Base-by-base conservation (phyloP, 441 rosid genomes). In the Eruca vesicaria region DNA sequence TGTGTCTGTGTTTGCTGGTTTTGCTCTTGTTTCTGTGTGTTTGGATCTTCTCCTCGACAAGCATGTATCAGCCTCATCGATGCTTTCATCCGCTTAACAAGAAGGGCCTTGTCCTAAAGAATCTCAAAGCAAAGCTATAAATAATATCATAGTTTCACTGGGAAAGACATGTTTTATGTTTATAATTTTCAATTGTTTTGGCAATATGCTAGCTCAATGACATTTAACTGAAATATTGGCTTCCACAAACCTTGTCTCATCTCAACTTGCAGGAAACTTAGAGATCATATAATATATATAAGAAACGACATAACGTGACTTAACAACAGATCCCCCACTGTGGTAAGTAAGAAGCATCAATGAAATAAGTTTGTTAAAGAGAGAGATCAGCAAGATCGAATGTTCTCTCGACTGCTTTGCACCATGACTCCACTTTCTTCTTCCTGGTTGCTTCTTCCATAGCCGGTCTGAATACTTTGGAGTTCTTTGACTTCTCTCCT, bases 401-500 rank as follows among this genome's bases (percentile, higher is more conserved):
- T 23, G 90, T 85, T 82, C 92, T 89, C 68, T 83, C 84, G 7
- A 95, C 89, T 12, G 99, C 99, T 81, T 79, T 91, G 85, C 85
- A 82, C 99, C 98, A 95, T 53, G 90, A 88, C 56, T 81, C 88
- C 58, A 83, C 87, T 87, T 87, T 93, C 85, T 84, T 90, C 86
- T 86, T 87, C 88, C 99, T 81, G 19, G 7, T 11, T 53, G 81
- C 80, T 28, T 82, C 93, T 0, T 76, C 82, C 73, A 89, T 50
- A 20, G 33, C 23, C 0, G 98, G 97, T 11, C 56, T 77, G 83
- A 95, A 95, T 3, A 68, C 82, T 31, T 80, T 84, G 1, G 82
- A 80, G 5, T 75, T 83, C 80, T 85, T 80, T 0, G 69, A 57
- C 84, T 74, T 86, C 67, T 81, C 89, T 15, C 78, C 86, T 0